Conservation (phyloP, 2,329 filamentous ascomycete species). For the Seiridium cupressi region DNA sequence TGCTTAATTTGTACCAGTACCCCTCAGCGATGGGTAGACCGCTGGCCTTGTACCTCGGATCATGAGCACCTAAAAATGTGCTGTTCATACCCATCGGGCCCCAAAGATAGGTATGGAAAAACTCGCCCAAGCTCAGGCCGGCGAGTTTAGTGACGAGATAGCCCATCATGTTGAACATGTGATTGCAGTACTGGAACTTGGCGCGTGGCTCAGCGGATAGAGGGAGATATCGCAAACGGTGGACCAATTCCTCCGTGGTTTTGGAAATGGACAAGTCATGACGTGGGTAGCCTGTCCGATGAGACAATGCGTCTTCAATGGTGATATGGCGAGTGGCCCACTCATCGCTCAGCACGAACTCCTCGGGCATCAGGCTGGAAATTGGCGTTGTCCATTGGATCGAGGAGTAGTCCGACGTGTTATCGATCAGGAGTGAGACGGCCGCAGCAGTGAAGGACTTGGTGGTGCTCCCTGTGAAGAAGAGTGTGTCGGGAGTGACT, state of each 20-base stretch:
- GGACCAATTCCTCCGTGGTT: conserved; percentile 33
- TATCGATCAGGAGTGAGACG: conserved; percentile 47
- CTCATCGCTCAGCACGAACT: conserved; percentile 48
- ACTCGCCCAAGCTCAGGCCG: conserved; percentile 33
- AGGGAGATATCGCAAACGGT: conserved; percentile 41
- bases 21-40: conserved; percentile 35
- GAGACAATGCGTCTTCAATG: conserved; percentile 51
- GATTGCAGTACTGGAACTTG: conserved; percentile 45
- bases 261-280: conserved; percentile 33
- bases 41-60: conserved; percentile 18
- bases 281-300: conserved; percentile 48
- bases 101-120: conserved; percentile 41
- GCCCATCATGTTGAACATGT: conserved; percentile 44
- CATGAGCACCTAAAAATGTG: conserved; percentile 31
- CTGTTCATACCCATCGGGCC: conserved; percentile 44
- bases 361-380: conserved; percentile 43
- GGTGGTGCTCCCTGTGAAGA: conserved; percentile 53
- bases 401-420: conserved; percentile 35
- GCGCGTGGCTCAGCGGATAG: conserved; percentile 32
- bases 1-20: conserved; percentile 36
- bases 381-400: conserved; percentile 47
- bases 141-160: conserved; percentile 45
- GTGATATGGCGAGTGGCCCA: conserved; percentile 48
- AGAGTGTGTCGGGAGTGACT: conserved; percentile 48
- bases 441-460: conserved; percentile 53